Base-by-base conservation (phyloP, 192 early-diverging fungal genomes). In the Obelidium mucronatum region DNA sequence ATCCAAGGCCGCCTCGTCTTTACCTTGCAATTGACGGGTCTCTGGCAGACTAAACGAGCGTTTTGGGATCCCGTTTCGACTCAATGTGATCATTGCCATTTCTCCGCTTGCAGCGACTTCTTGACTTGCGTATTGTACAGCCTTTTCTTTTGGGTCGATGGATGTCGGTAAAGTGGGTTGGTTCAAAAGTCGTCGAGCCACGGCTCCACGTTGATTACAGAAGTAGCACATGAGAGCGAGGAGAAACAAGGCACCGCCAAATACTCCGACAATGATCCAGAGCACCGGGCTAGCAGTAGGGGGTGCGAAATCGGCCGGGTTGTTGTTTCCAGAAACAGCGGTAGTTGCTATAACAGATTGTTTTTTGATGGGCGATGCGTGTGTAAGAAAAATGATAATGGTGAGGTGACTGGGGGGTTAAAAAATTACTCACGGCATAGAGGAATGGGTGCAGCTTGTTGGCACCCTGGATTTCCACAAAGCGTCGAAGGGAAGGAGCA, bases 11-110 rank as follows among this genome's bases (percentile, higher is more conserved):
- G 56, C 56, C 36, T 77, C 76, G n/a, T 68, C 66, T 28, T 56
- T 44, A 3, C 35, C 42, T 24, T 58, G 65, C 37, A 68, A 35
- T 56, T 68, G 60, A 26, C 76, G 76, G 2, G 65, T 77, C 37
- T 77, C 76, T 11, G 67, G 39, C 5, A 77, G 37, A 22, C 54
- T 60, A 40, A 77, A 77, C 24, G 54, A 59, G 13, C 76, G 69
- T 54, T 72, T 72, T 13, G 69, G 69, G 39, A 72, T 72, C 8
- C 69, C 69, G 69, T 72, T 72, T 5, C 69, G 52, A 28, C 26
- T 34, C 30, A 72, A 54, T 28, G 69, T 72, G 55, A 72, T 72
- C 69, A 72, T 72, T n/a, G 69, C 69, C 69, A 72, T 72, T 58
- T 72, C 69, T n/a, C 30, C 31, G 24, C 13, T 35, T 15, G 4